phyloP scores from a whole-genome alignment of 352 stramenopile genomes.

The Phytophthora parvispora region DNA sequence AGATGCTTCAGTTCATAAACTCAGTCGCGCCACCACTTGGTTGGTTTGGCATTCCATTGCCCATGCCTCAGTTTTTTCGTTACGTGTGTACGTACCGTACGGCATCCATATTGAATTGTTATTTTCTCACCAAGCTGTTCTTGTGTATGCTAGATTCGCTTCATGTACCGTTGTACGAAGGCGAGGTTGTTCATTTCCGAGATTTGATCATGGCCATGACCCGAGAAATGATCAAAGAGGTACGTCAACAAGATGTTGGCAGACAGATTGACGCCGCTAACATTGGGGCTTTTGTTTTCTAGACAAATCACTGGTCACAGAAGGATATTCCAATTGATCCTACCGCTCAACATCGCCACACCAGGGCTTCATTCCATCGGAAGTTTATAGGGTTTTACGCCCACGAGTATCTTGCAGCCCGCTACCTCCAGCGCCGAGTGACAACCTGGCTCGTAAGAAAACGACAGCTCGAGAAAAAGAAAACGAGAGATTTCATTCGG shows the following conservation, averaged over 20 bases:
- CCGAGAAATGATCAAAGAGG: slow-evolving; percentile 72
- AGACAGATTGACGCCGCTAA: too few species aligned
- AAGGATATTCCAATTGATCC: neutral
- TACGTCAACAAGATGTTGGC: too few species aligned
- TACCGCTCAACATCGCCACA: slow-evolving; percentile 20
- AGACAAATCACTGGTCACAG: slow-evolving; percentile 6
- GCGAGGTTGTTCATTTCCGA: slow-evolving; percentile 82
- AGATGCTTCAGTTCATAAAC: slow-evolving; percentile 75
- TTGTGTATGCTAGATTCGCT: slow-evolving; percentile 41
- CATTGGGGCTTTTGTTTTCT: too few species aligned
- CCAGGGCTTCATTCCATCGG: slow-evolving; percentile 4
- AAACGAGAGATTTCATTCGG: slow-evolving; percentile 52
- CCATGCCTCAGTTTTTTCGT: slow-evolving; percentile 44
- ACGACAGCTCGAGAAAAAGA: slow-evolving; percentile 60
- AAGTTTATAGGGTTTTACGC: slow-evolving; percentile 56
- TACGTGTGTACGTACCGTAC: slow-evolving; percentile 49
- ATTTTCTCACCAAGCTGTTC: neutral
- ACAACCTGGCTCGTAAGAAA: slow-evolving; percentile 58
- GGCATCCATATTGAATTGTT: neutral
- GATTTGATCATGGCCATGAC: slow-evolving; percentile 84
- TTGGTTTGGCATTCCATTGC: slow-evolving; percentile 35
- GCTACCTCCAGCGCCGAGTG: slow-evolving; percentile 56
- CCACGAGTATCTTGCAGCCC: slow-evolving; percentile 70
- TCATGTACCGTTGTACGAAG: slow-evolving; percentile 79
- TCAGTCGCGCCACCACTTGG: slow-evolving; percentile 80